phyloP scores from a whole-genome alignment of 331 rosid species.

The Telfairia occidentalis region DNA sequence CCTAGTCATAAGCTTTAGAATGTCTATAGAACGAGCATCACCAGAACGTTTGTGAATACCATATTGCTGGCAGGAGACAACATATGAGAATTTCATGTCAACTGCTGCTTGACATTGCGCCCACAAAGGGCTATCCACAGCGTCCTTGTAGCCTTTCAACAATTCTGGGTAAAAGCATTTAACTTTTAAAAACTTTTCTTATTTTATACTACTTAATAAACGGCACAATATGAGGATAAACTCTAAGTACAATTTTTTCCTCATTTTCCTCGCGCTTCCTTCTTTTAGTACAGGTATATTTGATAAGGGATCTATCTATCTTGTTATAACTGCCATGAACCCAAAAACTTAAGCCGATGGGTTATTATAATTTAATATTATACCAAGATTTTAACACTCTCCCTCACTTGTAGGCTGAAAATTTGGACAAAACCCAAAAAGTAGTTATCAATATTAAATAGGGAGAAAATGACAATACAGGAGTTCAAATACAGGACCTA shows the following conservation, averaged over 20 bases:
- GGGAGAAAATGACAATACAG: too few species aligned
- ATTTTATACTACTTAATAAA: not conserved
- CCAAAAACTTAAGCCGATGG: too few species aligned
- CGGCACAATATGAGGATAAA: not conserved
- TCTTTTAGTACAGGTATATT: not conserved
- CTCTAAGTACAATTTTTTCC: not conserved
- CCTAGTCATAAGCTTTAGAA: conserved; percentile 78
- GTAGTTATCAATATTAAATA: too few species aligned
- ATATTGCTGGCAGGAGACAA: conserved; percentile 86
- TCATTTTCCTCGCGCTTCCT: not conserved
- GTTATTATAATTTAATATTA: too few species aligned
- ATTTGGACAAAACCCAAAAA: too few species aligned
- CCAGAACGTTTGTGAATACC: conserved; percentile 86
- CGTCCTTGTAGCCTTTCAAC: conserved; percentile 86
- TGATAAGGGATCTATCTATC: not conserved
- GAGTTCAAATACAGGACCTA: too few species aligned
- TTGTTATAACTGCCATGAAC: too few species aligned
- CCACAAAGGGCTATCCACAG: conserved; percentile 66
- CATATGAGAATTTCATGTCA: conserved; percentile 82
- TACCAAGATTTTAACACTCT: too few species aligned
- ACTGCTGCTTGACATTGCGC: conserved; percentile 75
- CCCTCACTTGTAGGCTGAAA: too few species aligned
- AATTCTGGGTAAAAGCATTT: conserved; percentile 37
- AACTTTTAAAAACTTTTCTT: conserved; percentile 8
- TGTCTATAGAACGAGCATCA: conserved; percentile 62